Evolutionary conservation across 805 yeast genomes (phyloP).

Genomic region (Middelhovenomyces tepae): DNA sequence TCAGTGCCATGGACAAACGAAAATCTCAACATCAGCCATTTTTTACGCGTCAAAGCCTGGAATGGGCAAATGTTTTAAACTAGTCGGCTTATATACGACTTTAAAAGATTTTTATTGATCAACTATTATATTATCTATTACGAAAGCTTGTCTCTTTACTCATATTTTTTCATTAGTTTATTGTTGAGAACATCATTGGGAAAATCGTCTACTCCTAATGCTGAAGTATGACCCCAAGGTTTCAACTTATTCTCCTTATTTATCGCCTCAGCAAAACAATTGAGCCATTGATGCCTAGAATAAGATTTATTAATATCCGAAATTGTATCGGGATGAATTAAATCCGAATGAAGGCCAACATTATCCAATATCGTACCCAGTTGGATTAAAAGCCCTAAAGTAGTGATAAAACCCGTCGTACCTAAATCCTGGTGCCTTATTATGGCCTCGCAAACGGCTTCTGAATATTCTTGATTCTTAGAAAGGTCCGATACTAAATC

Average conservation of each 20-base stretch:
- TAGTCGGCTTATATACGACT: too few relatives aligned
- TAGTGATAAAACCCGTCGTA: slow-evolving; percentile 15
- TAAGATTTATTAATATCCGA: slow-evolving; percentile 12
- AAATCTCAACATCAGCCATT: too few relatives aligned
- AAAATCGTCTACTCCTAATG: slow-evolving; percentile 10
- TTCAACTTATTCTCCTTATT: slow-evolving; percentile 14
- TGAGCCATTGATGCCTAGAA: slow-evolving; percentile 17
- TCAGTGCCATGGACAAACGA: too few relatives aligned
- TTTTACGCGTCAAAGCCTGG: too few relatives aligned
- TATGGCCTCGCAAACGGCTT: slow-evolving; percentile 18
- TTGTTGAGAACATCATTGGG: slow-evolving; percentile 8
- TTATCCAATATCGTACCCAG: slow-evolving; percentile 17
- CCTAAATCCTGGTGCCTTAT: slow-evolving; percentile 19
- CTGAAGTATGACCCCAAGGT: slow-evolving; percentile 20
- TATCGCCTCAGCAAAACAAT: slow-evolving; percentile 15
- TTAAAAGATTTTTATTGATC: too few relatives aligned
- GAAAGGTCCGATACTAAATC: slow-evolving; percentile 10
- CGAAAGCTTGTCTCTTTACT: too few relatives aligned
- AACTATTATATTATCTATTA: too few relatives aligned
- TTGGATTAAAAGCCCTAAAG: slow-evolving; percentile 16
- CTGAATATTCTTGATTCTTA: slow-evolving; percentile 15
- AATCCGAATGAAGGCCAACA: slow-evolving; percentile 8
- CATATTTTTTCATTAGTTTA: slow-evolving; percentile 6
- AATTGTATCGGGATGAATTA: slow-evolving; percentile 14
- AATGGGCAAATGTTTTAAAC: too few relatives aligned